Conservation (phyloP, 306 rosid species). For the Pachyrhizus erosus region DNA sequence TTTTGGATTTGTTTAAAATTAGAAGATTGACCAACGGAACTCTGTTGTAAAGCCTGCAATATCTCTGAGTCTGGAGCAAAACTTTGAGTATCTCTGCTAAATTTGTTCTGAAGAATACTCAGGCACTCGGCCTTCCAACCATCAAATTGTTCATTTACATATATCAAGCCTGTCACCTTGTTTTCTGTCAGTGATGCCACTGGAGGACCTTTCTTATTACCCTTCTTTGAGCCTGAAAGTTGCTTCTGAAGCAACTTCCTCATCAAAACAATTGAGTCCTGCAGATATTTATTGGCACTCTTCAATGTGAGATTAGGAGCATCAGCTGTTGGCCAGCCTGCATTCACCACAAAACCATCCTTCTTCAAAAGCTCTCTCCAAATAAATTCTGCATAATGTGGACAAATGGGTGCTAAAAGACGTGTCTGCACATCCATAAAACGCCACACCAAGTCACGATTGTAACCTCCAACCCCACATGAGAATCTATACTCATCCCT, state of each 20-base stretch:
- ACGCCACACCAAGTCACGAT: constrained; percentile 70
- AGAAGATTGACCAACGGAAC: constrained; percentile 67
- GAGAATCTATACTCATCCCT: constrained; percentile 92
- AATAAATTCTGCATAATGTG: constrained; percentile 86
- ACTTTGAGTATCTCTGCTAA: constrained; percentile 49
- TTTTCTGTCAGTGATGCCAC: constrained; percentile 50
- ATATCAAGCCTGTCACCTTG: constrained; percentile 66
- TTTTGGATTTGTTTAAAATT: constrained; percentile 71
- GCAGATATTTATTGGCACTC: constrained; percentile 84
- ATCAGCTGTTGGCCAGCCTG: constrained; percentile 90
- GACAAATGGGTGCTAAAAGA: constrained; percentile 87
- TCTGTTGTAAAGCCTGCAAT: constrained; percentile 61
- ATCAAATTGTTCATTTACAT: constrained; percentile 78
- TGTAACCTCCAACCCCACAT: constrained; percentile 78
- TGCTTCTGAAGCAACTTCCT: constrained; percentile 94
- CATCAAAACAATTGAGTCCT: constrained; percentile 77
- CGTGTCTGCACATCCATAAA: constrained; percentile 97
- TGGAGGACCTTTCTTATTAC: constrained; percentile 67
- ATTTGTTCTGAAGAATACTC: constrained; percentile 65
- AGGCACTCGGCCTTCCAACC: constrained; percentile 95
- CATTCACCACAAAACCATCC: constrained; percentile 82
- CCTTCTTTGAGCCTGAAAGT: constrained; percentile 72
- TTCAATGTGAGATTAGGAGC: constrained; percentile 75
- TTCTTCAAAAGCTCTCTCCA: constrained; percentile 86
- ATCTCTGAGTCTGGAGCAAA: constrained; percentile 70